These are phyloP conservation scores for Neocatenulostroma microsporum DNA, from an alignment of 2,329 filamentous ascomycete genomes.

Conservation along the genomic window DNA sequence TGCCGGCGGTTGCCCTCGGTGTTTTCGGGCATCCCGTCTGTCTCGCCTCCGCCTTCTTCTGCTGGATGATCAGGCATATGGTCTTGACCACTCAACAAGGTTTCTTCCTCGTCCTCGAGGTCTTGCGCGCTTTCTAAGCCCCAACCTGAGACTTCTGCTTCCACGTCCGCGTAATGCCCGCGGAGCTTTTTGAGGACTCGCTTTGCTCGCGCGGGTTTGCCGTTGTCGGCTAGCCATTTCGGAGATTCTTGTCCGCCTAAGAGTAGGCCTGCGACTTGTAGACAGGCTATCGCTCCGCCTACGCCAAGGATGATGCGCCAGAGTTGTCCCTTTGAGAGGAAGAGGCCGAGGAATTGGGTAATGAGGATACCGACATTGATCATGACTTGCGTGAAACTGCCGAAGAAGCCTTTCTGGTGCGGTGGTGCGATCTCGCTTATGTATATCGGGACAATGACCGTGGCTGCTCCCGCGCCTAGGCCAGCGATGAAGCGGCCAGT, in stretches of 20 bases:
- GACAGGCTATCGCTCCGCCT: conserved; percentile 59
- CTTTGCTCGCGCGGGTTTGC: conserved; percentile 54
- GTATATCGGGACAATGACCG: conserved; percentile 90
- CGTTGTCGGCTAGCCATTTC: conserved; percentile 68
- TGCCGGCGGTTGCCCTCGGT: conserved; percentile 6
- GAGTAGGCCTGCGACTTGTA: conserved; percentile 63
- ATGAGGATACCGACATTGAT: conserved; percentile 79
- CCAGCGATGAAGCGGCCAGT: conserved; percentile 73
- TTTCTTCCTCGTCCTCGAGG: conserved; percentile 57
- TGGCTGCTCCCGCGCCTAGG: conserved; percentile 75
- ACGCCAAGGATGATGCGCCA: conserved; percentile 79
- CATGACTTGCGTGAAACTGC: conserved; percentile 79
- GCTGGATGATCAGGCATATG: conserved; percentile 10
- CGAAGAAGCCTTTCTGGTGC: conserved; percentile 56
- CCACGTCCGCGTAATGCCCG: conserved; percentile 59
- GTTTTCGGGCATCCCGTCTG: conserved; percentile 2
- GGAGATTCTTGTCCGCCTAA: conserved; percentile 75
- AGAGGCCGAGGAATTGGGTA: conserved; percentile 78
- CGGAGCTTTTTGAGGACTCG: conserved; percentile 66
- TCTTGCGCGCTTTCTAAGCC: conserved; percentile 25
- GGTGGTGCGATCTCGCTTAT: conserved; percentile 84
- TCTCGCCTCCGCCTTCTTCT: not conserved
- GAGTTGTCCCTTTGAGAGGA: conserved; percentile 66
- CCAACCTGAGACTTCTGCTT: conserved; percentile 59
- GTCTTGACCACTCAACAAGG: conserved; percentile 47